Conservation (phyloP, 441 rosid species). For the Pelargonium fulgidum region DNA sequence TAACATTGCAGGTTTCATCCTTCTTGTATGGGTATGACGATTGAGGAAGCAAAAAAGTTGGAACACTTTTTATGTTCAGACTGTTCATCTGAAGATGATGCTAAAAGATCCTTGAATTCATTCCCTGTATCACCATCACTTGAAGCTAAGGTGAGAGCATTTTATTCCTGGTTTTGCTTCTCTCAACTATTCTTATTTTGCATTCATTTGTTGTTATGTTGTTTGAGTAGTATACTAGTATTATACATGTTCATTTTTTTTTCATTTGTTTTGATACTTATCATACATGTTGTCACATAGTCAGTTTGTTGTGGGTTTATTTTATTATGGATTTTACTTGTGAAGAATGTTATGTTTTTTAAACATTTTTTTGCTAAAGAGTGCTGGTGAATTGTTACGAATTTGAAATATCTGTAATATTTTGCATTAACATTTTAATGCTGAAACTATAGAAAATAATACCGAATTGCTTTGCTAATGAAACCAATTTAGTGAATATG, state of each 20-base stretch:
- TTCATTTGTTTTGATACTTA: neutral
- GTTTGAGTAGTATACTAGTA: neutral
- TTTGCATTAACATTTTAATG: neutral
- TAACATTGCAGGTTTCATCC: constrained; percentile 61
- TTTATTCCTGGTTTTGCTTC: neutral
- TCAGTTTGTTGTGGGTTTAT: neutral
- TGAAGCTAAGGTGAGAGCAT: constrained; percentile 49
- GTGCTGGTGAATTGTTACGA: neutral
- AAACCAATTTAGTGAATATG: neutral
- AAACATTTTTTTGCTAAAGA: neutral
- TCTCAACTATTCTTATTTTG: neutral
- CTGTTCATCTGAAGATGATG: constrained; percentile 59
- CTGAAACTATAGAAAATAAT: neutral
- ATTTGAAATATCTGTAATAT: neutral
- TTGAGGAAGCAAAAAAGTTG: constrained; percentile 77
- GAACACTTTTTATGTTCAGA: constrained; percentile 77
- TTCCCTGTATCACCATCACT: constrained; percentile 46
- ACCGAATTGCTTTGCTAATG: neutral
- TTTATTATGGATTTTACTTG: neutral
- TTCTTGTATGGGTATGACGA: constrained; percentile 74
- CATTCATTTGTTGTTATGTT: neutral
- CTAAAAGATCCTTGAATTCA: constrained; percentile 50
- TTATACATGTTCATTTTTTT: neutral
- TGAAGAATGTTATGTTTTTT: neutral
- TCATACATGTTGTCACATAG: neutral